Evolutionary conservation across 306 rosid genomes (phyloP), one percentile per base, ranked within the genome.

Genomic region (Malus sylvestris): DNA sequence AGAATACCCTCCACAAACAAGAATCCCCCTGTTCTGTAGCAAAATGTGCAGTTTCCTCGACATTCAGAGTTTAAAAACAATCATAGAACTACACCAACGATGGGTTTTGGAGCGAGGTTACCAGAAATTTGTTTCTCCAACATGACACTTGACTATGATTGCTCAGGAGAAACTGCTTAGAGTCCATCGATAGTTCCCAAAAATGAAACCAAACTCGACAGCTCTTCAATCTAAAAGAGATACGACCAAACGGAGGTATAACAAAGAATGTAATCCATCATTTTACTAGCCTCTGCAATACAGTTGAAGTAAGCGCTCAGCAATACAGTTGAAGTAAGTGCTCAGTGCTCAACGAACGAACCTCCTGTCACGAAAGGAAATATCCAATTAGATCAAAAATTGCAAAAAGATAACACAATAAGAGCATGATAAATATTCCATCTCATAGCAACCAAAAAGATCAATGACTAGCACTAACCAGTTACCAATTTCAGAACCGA

Each of bases 281-380:
- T 23, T 66, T 70, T 13, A 19, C 67, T 80, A 67, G 30, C 62
- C 53, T 13, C 76, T 53, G 57, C 49, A 12, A 44, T 46, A 67
- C 70, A 73, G 59, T 29, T 66, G 67, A 60, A 72, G 57, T 62
- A 13, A 45, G 52, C 52, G 18, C 49, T 11, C 71, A 25, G 57
- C 46, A 11, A 57, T 45, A 73, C 70, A 73, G 59, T 29, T 64
- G 65, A 59, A 76, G 53, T 61, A 1, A 44, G 19, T 16, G 45
- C 70, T 63, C 29, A 20, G 19, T 13, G 35, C 55, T 65, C 65
- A 46, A 25, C 27, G 3, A 25, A 38, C 4, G 20, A 79, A 20
- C 67, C 51, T 64, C 76, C 83, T 64, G 83, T 53, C 80, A 75
- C 11, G 12, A 46, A 64, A 52, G 68, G 64, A 62, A 72, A 64